These are phyloP conservation scores for Suillus bovinus DNA, from an alignment of 768 basidiomycete species.

Conservation along the genomic window DNA sequence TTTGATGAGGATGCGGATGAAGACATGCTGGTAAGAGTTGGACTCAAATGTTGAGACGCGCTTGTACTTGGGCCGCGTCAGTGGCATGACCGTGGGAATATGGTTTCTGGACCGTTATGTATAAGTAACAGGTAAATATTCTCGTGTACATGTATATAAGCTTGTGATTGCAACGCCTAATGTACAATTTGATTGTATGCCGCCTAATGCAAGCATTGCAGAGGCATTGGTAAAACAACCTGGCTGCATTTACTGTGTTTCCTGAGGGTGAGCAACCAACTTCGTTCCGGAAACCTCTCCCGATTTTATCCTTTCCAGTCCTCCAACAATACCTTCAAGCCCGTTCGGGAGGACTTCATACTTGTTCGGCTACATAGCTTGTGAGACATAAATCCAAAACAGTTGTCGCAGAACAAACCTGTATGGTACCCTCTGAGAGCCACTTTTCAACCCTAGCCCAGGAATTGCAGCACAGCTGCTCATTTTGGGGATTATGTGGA, in stretches of 20 bases:
- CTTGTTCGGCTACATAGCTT: conserved; percentile 37
- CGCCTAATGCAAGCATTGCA: background rate
- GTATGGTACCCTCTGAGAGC: conserved; percentile 29
- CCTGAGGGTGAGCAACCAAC: conserved; percentile 42
- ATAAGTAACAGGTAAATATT: too few species aligned
- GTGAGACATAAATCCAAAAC: conserved; percentile 5
- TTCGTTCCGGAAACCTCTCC: conserved; percentile 46
- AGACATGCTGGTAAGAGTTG: conserved; percentile 34
- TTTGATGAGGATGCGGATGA: conserved; percentile 52
- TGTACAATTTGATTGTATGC: background rate
- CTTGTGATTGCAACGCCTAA: background rate
- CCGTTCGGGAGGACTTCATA: conserved; percentile 44
- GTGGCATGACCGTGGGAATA: conserved; percentile 23
- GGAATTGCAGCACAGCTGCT: conserved; percentile 13
- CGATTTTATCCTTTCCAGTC: conserved; percentile 36
- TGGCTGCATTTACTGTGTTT: conserved; percentile 23
- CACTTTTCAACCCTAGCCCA: conserved; percentile 26
- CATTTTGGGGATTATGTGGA: conserved; percentile 24
- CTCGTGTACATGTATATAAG: background rate
- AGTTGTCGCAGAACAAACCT: conserved; percentile 15
- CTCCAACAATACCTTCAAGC: conserved; percentile 37
- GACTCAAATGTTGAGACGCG: background rate
- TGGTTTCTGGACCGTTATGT: background rate
- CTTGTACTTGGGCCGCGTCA: conserved; percentile 9
- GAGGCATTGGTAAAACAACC: background rate